Conservation (phyloP, 1,284 basidiomycete genomes). For the Termitomyces sp. region DNA sequence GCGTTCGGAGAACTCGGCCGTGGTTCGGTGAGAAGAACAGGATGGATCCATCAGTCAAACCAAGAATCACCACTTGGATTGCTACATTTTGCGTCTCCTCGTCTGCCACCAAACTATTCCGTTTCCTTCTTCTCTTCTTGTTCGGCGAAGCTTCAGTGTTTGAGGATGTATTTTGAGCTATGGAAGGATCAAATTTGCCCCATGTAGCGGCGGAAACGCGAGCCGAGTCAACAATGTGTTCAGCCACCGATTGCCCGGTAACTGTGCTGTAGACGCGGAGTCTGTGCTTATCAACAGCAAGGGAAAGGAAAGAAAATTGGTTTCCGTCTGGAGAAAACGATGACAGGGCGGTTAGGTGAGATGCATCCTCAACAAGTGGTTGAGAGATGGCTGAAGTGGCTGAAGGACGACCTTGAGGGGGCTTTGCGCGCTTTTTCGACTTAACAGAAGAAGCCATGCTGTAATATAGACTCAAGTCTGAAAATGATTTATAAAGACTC, state of each 20-base stretch:
- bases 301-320: constrained; percentile 61
- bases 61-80: constrained; percentile 47
- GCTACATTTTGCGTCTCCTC: constrained; percentile 20
- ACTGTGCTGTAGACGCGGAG: constrained; percentile 61
- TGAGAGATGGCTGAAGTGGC: constrained; percentile 59
- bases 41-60: constrained; percentile 53
- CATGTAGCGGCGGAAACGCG: constrained; percentile 53
- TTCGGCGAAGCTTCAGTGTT: constrained; percentile 27
- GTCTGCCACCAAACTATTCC: constrained; percentile 30
- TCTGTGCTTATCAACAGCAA: constrained; percentile 71
- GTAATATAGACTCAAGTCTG: background rate
- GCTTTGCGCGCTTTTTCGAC: constrained; percentile 52
- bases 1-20: constrained; percentile 46
- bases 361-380: constrained; percentile 46
- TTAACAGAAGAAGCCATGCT: constrained; percentile 26
- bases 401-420: constrained; percentile 45
- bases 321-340: constrained; percentile 58
- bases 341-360: constrained; percentile 42
- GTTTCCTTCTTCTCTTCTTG: constrained; percentile 47
- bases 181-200: constrained; percentile 35
- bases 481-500: background rate
- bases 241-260: constrained; percentile 50
- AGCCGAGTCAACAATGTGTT: constrained; percentile 52
- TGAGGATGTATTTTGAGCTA: constrained; percentile 20
- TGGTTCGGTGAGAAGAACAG: constrained; percentile 55